Evolutionary conservation across 1,284 basidiomycete species (phyloP).

Genomic region (Malassezia nana): DNA sequence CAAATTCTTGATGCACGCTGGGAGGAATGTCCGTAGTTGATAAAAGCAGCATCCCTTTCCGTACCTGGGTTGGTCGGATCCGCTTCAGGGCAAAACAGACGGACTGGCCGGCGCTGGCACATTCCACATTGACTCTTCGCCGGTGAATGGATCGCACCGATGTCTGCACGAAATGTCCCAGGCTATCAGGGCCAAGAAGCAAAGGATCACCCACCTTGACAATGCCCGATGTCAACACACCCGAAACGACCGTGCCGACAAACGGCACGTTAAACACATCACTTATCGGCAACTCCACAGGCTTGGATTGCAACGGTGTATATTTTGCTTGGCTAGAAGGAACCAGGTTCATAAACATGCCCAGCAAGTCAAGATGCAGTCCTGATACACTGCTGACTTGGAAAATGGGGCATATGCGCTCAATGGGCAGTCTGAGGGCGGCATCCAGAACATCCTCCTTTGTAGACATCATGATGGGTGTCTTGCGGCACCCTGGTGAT

Average conservation of each 20-base stretch:
- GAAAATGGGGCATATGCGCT: constrained; percentile 77
- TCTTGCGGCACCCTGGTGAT: constrained; percentile 69
- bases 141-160: constrained; percentile 85
- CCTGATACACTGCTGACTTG: constrained; percentile 91
- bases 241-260: constrained; percentile 88
- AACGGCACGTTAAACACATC: constrained; percentile 64
- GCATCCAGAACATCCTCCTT: constrained; percentile 31
- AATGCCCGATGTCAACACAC: constrained; percentile 58
- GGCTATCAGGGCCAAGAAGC: constrained; percentile 80
- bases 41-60: constrained; percentile 70
- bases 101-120: constrained; percentile 81
- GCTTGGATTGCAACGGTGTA: constrained; percentile 54
- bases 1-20: constrained; percentile 35
- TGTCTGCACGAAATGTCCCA: constrained; percentile 75
- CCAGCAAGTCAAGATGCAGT: constrained; percentile 63
- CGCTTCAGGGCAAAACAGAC: constrained; percentile 88
- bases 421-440: constrained; percentile 32
- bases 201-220: constrained; percentile 57
- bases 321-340: constrained; percentile 40
- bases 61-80: constrained; percentile 66
- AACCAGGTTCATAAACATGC: constrained; percentile 49
- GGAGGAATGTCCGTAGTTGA: constrained; percentile 25
- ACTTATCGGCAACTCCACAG: constrained; percentile 62
- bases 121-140: constrained; percentile 72
- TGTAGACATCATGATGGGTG: constrained; percentile 34